These are phyloP conservation scores for Fusarium sp. DNA, from an alignment of 2,329 filamentous ascomycete species.

Conservation along the genomic window DNA sequence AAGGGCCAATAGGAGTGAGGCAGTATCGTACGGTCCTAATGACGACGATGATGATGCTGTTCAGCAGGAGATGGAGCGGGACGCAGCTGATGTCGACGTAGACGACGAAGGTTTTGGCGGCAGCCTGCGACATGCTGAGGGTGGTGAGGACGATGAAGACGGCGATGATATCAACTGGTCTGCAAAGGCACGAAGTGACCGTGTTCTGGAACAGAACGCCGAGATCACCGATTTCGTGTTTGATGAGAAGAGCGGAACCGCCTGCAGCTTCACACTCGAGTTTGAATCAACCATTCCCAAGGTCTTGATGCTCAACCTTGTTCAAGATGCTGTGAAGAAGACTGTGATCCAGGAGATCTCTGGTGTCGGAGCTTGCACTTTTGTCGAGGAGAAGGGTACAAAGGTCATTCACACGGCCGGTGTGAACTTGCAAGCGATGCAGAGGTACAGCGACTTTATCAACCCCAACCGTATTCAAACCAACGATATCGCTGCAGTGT, in stretches of 20 bases:
- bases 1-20: constrained; percentile 81
- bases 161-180: constrained; percentile 56
- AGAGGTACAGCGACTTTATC: constrained; percentile 86
- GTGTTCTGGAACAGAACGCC: constrained; percentile 72
- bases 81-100: constrained; percentile 68
- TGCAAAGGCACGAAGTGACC: constrained; percentile 68
- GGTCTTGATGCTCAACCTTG: constrained; percentile 90
- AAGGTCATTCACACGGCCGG: constrained; percentile 82
- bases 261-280: constrained; percentile 85
- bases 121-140: constrained; percentile 61
- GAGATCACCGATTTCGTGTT: constrained; percentile 84
- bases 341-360: constrained; percentile 90
- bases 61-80: constrained; percentile 71
- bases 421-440: constrained; percentile 91
- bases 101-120: constrained; percentile 68
- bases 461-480: constrained; percentile 88
- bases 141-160: constrained; percentile 54
- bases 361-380: constrained; percentile 78
- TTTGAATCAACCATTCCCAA: constrained; percentile 87
- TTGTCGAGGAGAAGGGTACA: constrained; percentile 68
- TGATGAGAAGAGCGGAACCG: constrained; percentile 78
- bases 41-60: constrained; percentile 91
- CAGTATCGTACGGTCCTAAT: constrained; percentile 89
- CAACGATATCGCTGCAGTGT: constrained; percentile 91
- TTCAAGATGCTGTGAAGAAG: constrained; percentile 82